Percentiles rank a stretch among this genome's conserved stretches.
Conservation (phyloP, 2,329 filamentous ascomycete genomes). For the Ceratocystis papillata region DNA sequence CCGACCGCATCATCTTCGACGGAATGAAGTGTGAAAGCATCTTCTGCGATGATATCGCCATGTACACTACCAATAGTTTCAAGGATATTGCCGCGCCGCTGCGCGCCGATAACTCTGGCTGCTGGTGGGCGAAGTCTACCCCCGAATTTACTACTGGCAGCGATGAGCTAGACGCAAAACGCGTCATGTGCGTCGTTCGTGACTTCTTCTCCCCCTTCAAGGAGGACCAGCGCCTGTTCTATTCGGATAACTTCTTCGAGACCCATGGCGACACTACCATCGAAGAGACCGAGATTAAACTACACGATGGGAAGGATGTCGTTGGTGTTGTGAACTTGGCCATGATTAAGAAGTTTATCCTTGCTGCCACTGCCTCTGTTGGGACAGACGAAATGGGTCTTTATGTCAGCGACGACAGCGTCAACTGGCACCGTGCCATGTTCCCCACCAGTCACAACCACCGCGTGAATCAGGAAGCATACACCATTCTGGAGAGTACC, state of each 20-base stretch:
- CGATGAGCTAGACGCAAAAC: slow-evolving; percentile 52
- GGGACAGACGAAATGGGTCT: slow-evolving; percentile 84
- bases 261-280: slow-evolving; percentile 37
- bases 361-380: slow-evolving; percentile 68
- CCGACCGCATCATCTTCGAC: slow-evolving; percentile 77
- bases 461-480: slow-evolving; percentile 65
- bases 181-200: slow-evolving; percentile 69
- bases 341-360: slow-evolving; percentile 72
- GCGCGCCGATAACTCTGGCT: slow-evolving; percentile 59
- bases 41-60: slow-evolving; percentile 51
- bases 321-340: slow-evolving; percentile 73
- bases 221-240: slow-evolving; percentile 64
- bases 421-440: slow-evolving; percentile 81
- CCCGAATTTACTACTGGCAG: slow-evolving; percentile 61
- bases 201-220: slow-evolving; percentile 60
- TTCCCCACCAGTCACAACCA: slow-evolving; percentile 70
- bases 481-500: slow-evolving; percentile 89
- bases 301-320: slow-evolving; percentile 63
- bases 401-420: slow-evolving; percentile 74
- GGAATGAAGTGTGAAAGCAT: slow-evolving; percentile 56
- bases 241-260: slow-evolving; percentile 76
- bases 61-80: slow-evolving; percentile 83
- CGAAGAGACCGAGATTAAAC: slow-evolving; percentile 61
- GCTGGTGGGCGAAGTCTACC: slow-evolving; percentile 77
- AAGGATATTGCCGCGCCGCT: slow-evolving; percentile 53